Percentiles rank a stretch among this genome's conserved stretches.
Conservation (phyloP, 768 basidiomycete genomes). For the Crepidotus variabilis region DNA sequence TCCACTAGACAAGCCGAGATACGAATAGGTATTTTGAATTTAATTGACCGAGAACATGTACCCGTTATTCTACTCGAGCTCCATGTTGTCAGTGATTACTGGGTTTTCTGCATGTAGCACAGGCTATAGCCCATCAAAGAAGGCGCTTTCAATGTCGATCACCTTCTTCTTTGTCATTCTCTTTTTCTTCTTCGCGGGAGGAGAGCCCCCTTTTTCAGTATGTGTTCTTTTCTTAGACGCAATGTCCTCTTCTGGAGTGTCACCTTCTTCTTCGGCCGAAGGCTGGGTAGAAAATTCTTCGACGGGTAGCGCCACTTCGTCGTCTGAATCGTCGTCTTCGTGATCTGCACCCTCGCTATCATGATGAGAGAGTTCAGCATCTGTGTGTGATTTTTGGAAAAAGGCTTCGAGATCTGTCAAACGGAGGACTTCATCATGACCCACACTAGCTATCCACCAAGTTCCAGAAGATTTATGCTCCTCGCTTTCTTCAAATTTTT, state of each 20-base stretch:
- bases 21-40: too few species aligned
- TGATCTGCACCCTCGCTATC: too few species aligned
- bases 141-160: constrained; percentile 56
- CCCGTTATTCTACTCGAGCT: too few species aligned
- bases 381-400: not conserved
- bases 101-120: not conserved
- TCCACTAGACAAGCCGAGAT: too few species aligned
- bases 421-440: constrained; percentile 11
- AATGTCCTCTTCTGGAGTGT: constrained; percentile 21
- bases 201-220: constrained; percentile 16
- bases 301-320: too few species aligned
- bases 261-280: constrained; percentile 16
- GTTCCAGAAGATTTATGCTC: constrained; percentile 14
- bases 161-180: constrained; percentile 52
- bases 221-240: constrained; percentile 17
- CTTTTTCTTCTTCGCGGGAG: constrained; percentile 52
- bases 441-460: constrained; percentile 12
- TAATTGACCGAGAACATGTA: too few species aligned
- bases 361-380: too few species aligned
- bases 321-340: too few species aligned
- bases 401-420: constrained; percentile 1
- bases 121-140: constrained; percentile 62
- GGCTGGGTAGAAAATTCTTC: not conserved
- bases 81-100: not conserved
- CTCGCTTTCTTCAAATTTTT: constrained; percentile 13